Conservation (phyloP, 1,284 basidiomycete genomes). For the Rhodofomes roseus region DNA sequence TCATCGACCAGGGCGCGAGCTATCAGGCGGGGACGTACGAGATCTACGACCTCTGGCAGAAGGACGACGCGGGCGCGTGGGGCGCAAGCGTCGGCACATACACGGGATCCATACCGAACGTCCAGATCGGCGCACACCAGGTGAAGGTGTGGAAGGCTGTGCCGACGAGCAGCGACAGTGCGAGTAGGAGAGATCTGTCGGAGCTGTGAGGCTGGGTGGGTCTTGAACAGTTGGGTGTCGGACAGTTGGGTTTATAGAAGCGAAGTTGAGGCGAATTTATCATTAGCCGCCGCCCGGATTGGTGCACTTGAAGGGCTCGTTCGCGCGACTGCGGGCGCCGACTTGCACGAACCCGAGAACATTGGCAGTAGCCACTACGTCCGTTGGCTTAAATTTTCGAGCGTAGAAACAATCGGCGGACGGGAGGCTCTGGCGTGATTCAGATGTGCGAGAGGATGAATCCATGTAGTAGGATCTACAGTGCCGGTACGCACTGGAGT, state of each 20-base stretch:
- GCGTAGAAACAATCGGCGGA: no score
- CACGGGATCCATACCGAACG: conserved; percentile 20
- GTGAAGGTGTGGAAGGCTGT: conserved; percentile 28
- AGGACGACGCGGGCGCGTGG: conserved; percentile 30
- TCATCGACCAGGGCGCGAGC: conserved; percentile 29
- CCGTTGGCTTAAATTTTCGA: no score
- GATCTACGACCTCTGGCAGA: conserved; percentile 37
- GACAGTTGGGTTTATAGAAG: no score
- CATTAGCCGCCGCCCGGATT: not conserved
- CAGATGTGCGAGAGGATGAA: no score
- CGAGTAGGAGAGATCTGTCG: not conserved
- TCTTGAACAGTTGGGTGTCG: no score
- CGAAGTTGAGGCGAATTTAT: not conserved
- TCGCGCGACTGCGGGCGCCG: no score
- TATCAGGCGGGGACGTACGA: conserved; percentile 28
- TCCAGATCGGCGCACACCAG: conserved; percentile 25
- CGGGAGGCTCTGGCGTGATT: no score
- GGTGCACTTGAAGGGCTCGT: no score
- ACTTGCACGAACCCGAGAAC: no score
- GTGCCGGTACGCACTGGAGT: no score
- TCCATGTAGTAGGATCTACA: no score
- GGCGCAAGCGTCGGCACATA: conserved; percentile 29
- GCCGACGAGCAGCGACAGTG: conserved; percentile 10
- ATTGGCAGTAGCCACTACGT: no score
- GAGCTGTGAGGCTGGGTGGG: conserved; percentile 5